Evolutionary conservation across 140 eudicot species (phyloP).

Genomic region (Senecio squalidus): DNA sequence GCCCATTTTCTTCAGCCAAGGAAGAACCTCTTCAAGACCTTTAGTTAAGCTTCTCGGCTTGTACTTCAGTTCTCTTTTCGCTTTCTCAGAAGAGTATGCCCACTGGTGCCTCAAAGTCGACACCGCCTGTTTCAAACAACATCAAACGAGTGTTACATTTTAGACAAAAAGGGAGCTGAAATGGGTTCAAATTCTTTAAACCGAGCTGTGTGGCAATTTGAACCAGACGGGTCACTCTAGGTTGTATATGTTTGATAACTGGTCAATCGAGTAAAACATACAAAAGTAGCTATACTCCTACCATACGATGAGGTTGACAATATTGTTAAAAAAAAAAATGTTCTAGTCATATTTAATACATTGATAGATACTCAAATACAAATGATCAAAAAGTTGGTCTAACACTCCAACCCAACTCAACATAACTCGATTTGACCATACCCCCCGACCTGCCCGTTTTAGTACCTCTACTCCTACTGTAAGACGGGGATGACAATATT

Average conservation of each 20-base stretch:
- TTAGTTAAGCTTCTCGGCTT: slow-evolving; percentile 74
- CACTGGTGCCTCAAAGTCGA: slow-evolving; percentile 57
- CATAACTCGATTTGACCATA: too few relatives aligned
- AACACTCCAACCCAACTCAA: slow-evolving; percentile 77
- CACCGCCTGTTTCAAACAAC: slow-evolving; percentile 42
- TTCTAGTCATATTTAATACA: too few relatives aligned
- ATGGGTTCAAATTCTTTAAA: too few relatives aligned
- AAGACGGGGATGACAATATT: too few relatives aligned
- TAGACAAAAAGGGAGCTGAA: too few relatives aligned
- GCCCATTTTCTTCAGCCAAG: slow-evolving; percentile 74
- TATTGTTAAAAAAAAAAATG: neutral
- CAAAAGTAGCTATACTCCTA: neutral
- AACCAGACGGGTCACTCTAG: neutral
- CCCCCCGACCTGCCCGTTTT: too few relatives aligned
- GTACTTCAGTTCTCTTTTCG: slow-evolving; percentile 65
- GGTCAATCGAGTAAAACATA: too few relatives aligned
- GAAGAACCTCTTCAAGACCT: slow-evolving; percentile 79
- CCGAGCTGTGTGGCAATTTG: too few relatives aligned
- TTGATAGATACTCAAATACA: too few relatives aligned
- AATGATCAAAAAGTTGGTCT: neutral
- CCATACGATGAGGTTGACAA: neutral
- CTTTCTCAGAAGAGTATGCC: slow-evolving; percentile 84
- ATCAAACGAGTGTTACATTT: neutral
- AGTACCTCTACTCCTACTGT: too few relatives aligned
- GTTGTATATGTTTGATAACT: too few relatives aligned